A percentile compares a stretch with the other conserved stretches of the same genome.
Evolutionary conservation across 2,329 filamentous ascomycete genomes (phyloP).

Genomic region (Stachybotrys chartarum): DNA sequence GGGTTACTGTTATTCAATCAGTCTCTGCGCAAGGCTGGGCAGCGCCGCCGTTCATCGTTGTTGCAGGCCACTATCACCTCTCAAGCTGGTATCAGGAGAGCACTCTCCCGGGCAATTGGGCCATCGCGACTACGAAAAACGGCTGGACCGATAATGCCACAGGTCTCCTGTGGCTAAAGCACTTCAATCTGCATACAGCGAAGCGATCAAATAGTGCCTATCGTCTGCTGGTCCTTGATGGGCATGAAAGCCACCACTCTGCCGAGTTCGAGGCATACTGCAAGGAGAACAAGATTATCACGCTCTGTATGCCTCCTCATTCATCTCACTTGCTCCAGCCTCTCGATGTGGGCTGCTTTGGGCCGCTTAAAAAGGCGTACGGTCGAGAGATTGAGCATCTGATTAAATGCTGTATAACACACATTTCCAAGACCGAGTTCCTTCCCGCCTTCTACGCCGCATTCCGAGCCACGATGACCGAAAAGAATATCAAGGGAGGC

Average conservation of each 20-base stretch:
- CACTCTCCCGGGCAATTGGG: slow-evolving; percentile 16
- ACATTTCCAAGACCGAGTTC: not conserved
- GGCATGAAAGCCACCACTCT: not conserved
- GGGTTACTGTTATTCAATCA: slow-evolving; percentile 5
- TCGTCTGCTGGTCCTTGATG: not conserved
- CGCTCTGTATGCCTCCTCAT: slow-evolving; percentile 3
- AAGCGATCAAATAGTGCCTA: not conserved
- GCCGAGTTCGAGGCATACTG: not conserved
- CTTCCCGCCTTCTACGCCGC: slow-evolving; percentile 6
- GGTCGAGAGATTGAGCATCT: slow-evolving; percentile 18
- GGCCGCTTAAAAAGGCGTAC: slow-evolving; percentile 24
- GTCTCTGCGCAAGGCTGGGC: slow-evolving; percentile 2
- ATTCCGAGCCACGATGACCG: slow-evolving; percentile 15
- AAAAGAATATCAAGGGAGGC: slow-evolving; percentile 17
- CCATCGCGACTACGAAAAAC: slow-evolving; percentile 20
- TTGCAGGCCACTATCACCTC: slow-evolving; percentile 7
- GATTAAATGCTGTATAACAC: slow-evolving; percentile 11
- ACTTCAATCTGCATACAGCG: not conserved
- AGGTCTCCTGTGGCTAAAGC: not conserved
- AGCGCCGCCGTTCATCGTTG: slow-evolving; percentile 6
- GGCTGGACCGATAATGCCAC: slow-evolving; percentile 4
- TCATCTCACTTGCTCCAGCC: not conserved
- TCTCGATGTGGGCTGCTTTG: slow-evolving; percentile 22
- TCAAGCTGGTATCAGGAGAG: slow-evolving; percentile 10
- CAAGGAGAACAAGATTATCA: not conserved